Evolutionary conservation across 169 alveolate species (phyloP).

Genomic region (Plasmodium relictum): DNA sequence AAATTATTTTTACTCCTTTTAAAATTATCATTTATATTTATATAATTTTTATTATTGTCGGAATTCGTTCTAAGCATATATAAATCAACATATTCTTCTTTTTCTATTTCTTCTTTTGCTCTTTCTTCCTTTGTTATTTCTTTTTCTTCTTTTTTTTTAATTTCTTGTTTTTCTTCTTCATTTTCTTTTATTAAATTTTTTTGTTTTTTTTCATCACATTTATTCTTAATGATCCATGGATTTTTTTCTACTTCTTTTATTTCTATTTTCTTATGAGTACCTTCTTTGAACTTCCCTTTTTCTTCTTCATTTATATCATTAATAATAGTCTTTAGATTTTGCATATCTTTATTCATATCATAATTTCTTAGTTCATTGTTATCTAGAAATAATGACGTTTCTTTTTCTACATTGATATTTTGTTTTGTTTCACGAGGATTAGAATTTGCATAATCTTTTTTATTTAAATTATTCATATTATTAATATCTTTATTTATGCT

Average conservation of each 20-base stretch:
- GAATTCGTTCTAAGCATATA: not conserved
- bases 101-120: not conserved
- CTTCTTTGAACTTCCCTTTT: not conserved
- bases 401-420: not conserved
- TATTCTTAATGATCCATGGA: too few relatives aligned
- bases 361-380: not conserved
- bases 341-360: not conserved
- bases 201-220: too few relatives aligned
- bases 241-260: too few relatives aligned
- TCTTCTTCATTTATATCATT: not conserved
- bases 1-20: slow-evolving; percentile 10
- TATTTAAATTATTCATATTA: not conserved
- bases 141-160: slow-evolving; percentile 2
- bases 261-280: too few relatives aligned
- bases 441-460: not conserved
- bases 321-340: not conserved
- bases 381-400: not conserved
- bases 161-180: too few relatives aligned
- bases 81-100: slow-evolving; percentile 2
- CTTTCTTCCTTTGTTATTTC: slow-evolving; percentile 2
- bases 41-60: not conserved
- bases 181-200: too few relatives aligned
- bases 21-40: slow-evolving; percentile 9
- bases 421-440: not conserved
- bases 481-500: slow-evolving; percentile 29